Conservation (phyloP, 2,329 filamentous ascomycete genomes). For the Diaporthe sp. region DNA sequence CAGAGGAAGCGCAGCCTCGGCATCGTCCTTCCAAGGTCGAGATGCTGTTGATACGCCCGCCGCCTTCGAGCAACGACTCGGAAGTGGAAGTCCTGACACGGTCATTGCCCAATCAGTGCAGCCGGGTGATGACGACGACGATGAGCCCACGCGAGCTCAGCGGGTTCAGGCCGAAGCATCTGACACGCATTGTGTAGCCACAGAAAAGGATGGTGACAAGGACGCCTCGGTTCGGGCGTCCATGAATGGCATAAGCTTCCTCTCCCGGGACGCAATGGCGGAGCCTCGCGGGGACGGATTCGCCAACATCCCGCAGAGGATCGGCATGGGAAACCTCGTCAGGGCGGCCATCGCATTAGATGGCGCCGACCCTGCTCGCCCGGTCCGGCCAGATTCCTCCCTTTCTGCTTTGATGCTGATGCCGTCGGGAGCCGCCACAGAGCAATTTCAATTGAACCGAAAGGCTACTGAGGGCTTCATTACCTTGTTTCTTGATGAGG, state of each 20-base stretch:
- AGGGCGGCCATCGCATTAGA: not conserved
- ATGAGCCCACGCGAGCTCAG: not conserved
- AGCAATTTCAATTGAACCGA: not conserved
- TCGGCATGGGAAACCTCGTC: not conserved
- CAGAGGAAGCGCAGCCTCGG: not conserved
- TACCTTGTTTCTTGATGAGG: not conserved
- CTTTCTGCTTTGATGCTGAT: not conserved
- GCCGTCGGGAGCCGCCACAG: not conserved
- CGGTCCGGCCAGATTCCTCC: not conserved
- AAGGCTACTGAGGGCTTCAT: not conserved
- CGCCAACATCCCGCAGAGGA: not conserved
- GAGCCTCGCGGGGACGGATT: not conserved
- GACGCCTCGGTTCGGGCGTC: slow-evolving; percentile 1
- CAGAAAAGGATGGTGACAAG: not conserved
- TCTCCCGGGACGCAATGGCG: slow-evolving; percentile 7
- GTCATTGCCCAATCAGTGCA: not conserved
- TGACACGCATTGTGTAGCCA: too few species aligned
- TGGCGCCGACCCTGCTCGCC: not conserved
- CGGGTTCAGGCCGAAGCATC: not conserved
- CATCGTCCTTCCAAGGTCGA: not conserved
- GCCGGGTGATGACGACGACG: not conserved
- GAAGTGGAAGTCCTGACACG: not conserved
- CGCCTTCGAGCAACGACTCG: not conserved
- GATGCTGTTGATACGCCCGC: not conserved
- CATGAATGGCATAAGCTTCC: slow-evolving; percentile 4